Evolutionary conservation across 2,329 filamentous ascomycete genomes (phyloP).

Genomic region (Aspergillus caelatus): DNA sequence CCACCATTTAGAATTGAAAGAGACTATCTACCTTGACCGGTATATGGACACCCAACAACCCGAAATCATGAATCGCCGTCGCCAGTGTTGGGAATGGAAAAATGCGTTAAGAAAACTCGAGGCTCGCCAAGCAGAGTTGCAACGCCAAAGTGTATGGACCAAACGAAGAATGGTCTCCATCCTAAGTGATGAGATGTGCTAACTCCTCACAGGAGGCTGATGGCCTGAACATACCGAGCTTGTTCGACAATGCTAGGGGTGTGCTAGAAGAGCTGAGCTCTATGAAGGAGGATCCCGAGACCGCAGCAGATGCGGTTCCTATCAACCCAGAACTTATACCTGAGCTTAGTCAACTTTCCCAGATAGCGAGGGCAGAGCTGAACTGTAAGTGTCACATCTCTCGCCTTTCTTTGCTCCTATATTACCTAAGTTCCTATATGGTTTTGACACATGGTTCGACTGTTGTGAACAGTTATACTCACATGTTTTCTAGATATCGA

Average conservation of each 20-base stretch:
- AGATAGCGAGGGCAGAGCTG: conserved; percentile 51
- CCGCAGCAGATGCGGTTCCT: conserved; percentile 44
- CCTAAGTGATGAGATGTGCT: conserved; percentile 17
- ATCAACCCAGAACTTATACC: conserved; percentile 45
- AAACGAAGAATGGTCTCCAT: background rate
- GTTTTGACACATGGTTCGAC: background rate
- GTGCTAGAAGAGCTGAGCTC: conserved; percentile 48
- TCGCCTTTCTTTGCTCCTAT: background rate
- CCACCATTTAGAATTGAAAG: conserved; percentile 76
- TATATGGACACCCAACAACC: conserved; percentile 71
- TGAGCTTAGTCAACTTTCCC: conserved; percentile 50
- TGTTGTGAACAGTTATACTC: conserved; percentile 8
- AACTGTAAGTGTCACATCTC: conserved; percentile 35
- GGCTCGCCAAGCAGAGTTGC: conserved; percentile 47
- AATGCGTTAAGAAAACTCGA: conserved; percentile 62
- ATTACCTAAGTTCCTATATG: background rate
- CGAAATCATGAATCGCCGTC: conserved; percentile 64
- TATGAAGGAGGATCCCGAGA: conserved; percentile 36
- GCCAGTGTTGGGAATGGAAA: conserved; percentile 75
- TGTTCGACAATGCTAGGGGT: conserved; percentile 40
- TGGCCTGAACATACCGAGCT: conserved; percentile 32
- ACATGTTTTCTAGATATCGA: conserved; percentile 31
- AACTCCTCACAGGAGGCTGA: conserved; percentile 22
- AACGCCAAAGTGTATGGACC: conserved; percentile 35
- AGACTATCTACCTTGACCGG: conserved; percentile 82